phyloP scores from a whole-genome alignment of 345 rosid genomes.

The Punica granatum region DNA sequence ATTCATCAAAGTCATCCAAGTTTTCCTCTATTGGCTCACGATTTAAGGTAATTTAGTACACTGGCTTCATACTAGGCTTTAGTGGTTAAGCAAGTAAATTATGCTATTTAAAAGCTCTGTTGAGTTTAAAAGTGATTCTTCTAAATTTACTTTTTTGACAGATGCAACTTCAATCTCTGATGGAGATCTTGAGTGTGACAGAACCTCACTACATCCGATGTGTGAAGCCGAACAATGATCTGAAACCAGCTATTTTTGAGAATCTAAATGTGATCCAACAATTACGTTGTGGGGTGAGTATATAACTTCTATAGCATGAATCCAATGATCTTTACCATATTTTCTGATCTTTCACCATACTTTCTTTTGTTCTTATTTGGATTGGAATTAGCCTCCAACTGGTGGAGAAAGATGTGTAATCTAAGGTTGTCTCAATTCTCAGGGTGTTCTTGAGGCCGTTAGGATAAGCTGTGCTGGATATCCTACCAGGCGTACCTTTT shows the following conservation, averaged over 20 bases:
- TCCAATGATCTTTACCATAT: constrained; percentile 2
- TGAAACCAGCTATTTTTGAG: constrained; percentile 90
- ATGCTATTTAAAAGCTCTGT: neutral
- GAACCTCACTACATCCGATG: constrained; percentile 99
- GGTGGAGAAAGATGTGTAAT: neutral
- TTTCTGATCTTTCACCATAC: neutral
- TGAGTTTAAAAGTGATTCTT: neutral
- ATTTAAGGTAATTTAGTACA: constrained; percentile 51
- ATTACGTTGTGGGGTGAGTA: constrained; percentile 97
- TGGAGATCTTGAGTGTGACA: constrained; percentile 83
- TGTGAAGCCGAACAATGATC: constrained; percentile 89
- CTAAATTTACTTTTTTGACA: constrained; percentile 29
- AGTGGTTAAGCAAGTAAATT: neutral
- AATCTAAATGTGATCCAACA: constrained; percentile 84
- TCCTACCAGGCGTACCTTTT: constrained; percentile 45
- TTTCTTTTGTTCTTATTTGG: neutral
- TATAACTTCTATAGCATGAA: constrained; percentile 8
- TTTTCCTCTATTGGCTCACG: constrained; percentile 91
- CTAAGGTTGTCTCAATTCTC: neutral
- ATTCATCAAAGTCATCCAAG: constrained; percentile 83
- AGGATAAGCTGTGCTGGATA: constrained; percentile 54
- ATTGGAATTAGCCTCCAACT: neutral
- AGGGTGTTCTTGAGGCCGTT: constrained; percentile 54
- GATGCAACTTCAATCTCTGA: constrained; percentile 96
- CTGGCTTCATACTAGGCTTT: neutral